Conservation (phyloP, 805 yeast genomes). For the Candida hungchunana region DNA sequence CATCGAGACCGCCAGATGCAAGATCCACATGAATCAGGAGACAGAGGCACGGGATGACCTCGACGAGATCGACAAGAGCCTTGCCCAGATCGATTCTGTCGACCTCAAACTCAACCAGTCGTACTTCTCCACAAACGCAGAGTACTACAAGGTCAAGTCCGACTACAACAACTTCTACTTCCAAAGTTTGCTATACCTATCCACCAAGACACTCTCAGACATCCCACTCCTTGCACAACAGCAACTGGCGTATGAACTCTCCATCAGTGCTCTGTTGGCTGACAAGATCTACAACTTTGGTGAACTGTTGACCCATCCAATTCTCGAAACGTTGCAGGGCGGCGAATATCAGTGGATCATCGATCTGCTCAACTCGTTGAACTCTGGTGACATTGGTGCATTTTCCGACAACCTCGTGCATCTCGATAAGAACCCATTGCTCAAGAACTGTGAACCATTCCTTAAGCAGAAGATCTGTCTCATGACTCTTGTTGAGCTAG, state of each 20-base stretch:
- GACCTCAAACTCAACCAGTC: conserved; percentile 74
- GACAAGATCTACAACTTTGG: conserved; percentile 94
- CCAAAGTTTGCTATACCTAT: conserved; percentile 75
- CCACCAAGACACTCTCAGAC: conserved; percentile 54
- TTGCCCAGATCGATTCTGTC: conserved; percentile 53
- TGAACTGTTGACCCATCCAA: conserved; percentile 86
- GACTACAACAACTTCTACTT: conserved; percentile 82
- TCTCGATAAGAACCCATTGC: conserved; percentile 46
- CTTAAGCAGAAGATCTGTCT: conserved; percentile 87
- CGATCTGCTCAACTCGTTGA: conserved; percentile 63
- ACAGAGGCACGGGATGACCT: conserved; percentile 64
- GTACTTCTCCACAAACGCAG: conserved; percentile 75
- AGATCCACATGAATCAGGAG: conserved; percentile 50
- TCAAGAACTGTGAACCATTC: conserved; percentile 57
- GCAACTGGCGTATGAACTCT: conserved; percentile 65
- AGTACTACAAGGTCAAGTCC: conserved; percentile 64
- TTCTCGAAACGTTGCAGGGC: conserved; percentile 48
- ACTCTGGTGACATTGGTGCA: conserved; percentile 67
- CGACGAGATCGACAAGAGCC: conserved; percentile 52
- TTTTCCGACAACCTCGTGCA: conserved; percentile 52
- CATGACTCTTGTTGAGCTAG: conserved; percentile 85
- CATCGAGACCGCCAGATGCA: conserved; percentile 71
- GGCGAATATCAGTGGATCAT: conserved; percentile 65
- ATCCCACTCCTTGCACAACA: conserved; percentile 38
- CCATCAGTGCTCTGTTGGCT: conserved; percentile 84